A percentile compares a stretch with the other conserved stretches of the same genome.
These are phyloP conservation scores for Knufia fluminis DNA, from an alignment of 2,329 filamentous ascomycete genomes.

Conservation along the genomic window DNA sequence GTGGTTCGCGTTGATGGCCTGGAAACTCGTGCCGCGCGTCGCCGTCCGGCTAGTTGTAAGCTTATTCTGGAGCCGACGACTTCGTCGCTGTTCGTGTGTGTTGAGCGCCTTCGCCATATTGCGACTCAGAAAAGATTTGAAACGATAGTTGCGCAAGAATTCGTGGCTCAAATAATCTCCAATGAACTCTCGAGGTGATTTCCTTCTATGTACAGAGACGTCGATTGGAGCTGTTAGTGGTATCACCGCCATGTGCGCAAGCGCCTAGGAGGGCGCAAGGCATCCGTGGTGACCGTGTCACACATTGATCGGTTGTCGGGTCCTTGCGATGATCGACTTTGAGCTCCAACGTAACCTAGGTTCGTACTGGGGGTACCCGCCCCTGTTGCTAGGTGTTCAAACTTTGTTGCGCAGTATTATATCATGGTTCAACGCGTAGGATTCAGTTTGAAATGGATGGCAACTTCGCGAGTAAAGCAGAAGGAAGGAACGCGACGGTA, in stretches of 20 bases:
- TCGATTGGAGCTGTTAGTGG: background rate
- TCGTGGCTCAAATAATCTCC: constrained; percentile 2
- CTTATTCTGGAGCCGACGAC: background rate
- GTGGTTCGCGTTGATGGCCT: too few species aligned
- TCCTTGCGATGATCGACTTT: background rate
- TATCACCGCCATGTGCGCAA: constrained; percentile 7
- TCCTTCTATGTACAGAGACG: constrained; percentile 2
- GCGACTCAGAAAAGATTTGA: constrained; percentile 3
- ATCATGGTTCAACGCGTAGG: too few species aligned
- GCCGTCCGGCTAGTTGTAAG: background rate
- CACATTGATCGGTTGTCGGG: background rate
- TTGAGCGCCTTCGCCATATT: constrained; percentile 9
- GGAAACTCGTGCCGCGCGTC: background rate
- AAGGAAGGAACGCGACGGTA: background rate
- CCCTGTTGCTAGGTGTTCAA: too few species aligned
- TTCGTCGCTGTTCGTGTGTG: constrained; percentile 5
- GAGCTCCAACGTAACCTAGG: background rate
- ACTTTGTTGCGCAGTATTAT: too few species aligned
- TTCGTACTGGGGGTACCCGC: background rate
- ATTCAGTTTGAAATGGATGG: too few species aligned
- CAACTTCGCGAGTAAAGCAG: background rate
- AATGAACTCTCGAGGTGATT: background rate
- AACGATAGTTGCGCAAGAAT: background rate
- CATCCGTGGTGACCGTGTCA: background rate
- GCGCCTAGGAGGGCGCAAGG: constrained; percentile 4